Conservation (phyloP, 2,329 filamentous ascomycete genomes). For the Monosporascus sp. region DNA sequence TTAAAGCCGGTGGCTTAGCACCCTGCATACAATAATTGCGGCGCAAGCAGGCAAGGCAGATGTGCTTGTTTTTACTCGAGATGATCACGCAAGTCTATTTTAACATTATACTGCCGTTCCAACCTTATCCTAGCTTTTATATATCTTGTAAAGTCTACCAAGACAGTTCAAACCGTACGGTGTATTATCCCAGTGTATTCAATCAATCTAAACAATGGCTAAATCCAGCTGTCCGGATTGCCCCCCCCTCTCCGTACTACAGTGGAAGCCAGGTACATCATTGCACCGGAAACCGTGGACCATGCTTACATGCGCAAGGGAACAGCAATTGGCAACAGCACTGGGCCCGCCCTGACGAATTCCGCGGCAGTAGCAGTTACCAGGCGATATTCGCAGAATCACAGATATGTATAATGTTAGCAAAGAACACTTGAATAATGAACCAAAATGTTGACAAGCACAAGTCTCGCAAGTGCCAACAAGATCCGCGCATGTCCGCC, state of each 20-base stretch:
- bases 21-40: too few species aligned
- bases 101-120: too few species aligned
- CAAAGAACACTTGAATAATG: background rate
- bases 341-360: background rate
- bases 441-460: background rate
- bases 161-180: too few species aligned
- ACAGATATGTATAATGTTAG: background rate
- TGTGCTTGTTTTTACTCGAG: too few species aligned
- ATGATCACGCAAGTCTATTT: too few species aligned
- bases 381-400: background rate
- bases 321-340: background rate
- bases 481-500: constrained; percentile 20
- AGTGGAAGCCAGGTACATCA: background rate
- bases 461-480: constrained; percentile 27
- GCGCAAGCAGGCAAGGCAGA: too few species aligned
- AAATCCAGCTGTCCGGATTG: background rate
- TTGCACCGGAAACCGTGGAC: background rate
- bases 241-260: background rate
- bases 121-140: too few species aligned
- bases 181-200: too few species aligned
- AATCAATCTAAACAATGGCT: too few species aligned
- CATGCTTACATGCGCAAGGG: background rate
- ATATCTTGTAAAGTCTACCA: too few species aligned
- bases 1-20: too few species aligned
- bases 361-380: background rate